A percentile compares a stretch with the other conserved stretches of the same genome.
phyloP scores from a whole-genome alignment of 805 yeast genomes.

The Wickerhamomyces silvicola region DNA sequence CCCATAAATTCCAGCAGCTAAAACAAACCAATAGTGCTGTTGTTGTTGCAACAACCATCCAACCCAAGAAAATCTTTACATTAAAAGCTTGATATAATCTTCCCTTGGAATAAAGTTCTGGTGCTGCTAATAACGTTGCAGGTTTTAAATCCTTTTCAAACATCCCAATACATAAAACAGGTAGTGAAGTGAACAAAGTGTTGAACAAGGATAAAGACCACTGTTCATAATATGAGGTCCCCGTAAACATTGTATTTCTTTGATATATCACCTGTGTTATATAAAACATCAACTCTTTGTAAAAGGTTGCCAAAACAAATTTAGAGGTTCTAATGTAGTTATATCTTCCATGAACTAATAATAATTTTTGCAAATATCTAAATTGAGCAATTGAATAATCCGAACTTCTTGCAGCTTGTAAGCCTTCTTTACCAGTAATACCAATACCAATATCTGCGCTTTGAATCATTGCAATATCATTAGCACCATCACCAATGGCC shows the following conservation, averaged over 20 bases:
- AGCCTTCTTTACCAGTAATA: constrained; percentile 93
- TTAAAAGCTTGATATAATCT: constrained; percentile 70
- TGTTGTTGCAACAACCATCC: constrained; percentile 73
- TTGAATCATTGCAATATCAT: constrained; percentile 98
- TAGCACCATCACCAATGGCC: constrained; percentile 99
- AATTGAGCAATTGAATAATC: constrained; percentile 96
- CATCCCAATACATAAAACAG: constrained; percentile 91
- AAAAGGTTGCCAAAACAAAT: constrained; percentile 88
- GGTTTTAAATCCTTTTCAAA: constrained; percentile 88
- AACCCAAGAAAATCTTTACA: constrained; percentile 56
- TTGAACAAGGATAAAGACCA: constrained; percentile 98
- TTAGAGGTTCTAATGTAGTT: constrained; percentile 89
- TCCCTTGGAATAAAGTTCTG: constrained; percentile 80
- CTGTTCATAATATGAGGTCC: constrained; percentile 87
- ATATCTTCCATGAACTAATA: constrained; percentile 93
- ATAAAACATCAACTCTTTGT: constrained; percentile 88
- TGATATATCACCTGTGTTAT: constrained; percentile 86
- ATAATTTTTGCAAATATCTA: constrained; percentile 70
- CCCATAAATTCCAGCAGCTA: constrained; percentile 62
- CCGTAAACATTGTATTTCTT: constrained; percentile 80
- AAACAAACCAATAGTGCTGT: constrained; percentile 72
- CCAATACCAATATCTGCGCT: constrained; percentile 98
- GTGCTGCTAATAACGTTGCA: constrained; percentile 82
- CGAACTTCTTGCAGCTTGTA: constrained; percentile 92
- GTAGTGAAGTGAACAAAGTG: constrained; percentile 88